Percentiles rank a stretch among this genome's conserved stretches.
Evolutionary conservation across 805 yeast species (phyloP).

Genomic region (Metschnikowia proteae): DNA sequence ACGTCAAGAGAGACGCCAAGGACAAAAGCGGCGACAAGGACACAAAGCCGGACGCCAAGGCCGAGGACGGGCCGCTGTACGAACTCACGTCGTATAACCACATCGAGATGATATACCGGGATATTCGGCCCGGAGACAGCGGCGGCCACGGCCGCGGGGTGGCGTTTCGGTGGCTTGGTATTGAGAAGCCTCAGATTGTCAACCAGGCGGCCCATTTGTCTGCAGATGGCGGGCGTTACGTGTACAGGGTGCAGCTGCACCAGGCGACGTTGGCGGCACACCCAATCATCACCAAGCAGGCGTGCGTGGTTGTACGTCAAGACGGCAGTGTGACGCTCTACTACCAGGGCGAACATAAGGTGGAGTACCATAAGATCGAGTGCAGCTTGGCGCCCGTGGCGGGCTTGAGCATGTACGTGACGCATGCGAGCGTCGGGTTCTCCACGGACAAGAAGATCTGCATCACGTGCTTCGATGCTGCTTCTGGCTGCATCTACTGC

Average conservation of each 20-base stretch:
- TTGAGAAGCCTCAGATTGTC: slow-evolving; percentile 62
- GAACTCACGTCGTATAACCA: slow-evolving; percentile 44
- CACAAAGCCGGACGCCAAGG: background rate
- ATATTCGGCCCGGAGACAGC: slow-evolving; percentile 19
- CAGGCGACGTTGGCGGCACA: slow-evolving; percentile 61
- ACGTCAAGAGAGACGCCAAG: background rate
- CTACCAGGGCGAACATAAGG: slow-evolving; percentile 61
- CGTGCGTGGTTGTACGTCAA: slow-evolving; percentile 61
- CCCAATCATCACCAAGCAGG: slow-evolving; percentile 65
- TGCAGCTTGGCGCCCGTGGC: slow-evolving; percentile 19
- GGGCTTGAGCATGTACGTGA: slow-evolving; percentile 9
- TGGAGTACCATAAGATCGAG: slow-evolving; percentile 48
- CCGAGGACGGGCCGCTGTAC: slow-evolving; percentile 33
- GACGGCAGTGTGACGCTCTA: slow-evolving; percentile 59
- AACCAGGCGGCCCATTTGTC: slow-evolving; percentile 49
- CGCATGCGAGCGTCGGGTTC: slow-evolving; percentile 53
- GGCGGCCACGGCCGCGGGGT: slow-evolving; percentile 20
- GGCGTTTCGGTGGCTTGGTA: slow-evolving; percentile 68
- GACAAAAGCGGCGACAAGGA: background rate
- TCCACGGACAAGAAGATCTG: slow-evolving; percentile 44
- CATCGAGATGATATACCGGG: slow-evolving; percentile 48
- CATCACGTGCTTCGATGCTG: slow-evolving; percentile 39
- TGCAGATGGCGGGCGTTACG: slow-evolving; percentile 32
- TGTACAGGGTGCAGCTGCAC: slow-evolving; percentile 57
- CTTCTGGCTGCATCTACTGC: slow-evolving; percentile 35